Conservation (phyloP, 129 eudicot genomes). For the Centrapalus pauciflorus region DNA sequence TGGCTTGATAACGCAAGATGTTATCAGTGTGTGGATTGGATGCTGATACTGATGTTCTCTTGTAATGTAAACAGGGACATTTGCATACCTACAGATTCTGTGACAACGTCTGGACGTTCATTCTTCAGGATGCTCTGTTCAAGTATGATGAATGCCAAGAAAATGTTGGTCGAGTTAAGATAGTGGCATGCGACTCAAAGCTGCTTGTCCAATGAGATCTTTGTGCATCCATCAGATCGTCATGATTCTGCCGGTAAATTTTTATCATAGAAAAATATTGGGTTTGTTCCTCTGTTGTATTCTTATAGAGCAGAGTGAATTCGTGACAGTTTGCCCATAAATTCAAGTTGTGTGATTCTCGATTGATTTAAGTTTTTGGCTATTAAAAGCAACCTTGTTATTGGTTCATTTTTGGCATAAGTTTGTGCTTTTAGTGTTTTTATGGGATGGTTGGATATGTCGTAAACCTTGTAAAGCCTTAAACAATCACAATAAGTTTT, state of each 20-base stretch:
- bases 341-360: constrained; percentile 11
- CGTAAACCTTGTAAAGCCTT: too few species aligned
- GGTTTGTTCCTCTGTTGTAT: constrained; percentile 28
- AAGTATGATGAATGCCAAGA: constrained; percentile 75
- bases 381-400: background rate
- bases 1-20: background rate
- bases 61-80: constrained; percentile 62
- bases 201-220: constrained; percentile 48
- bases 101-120: constrained; percentile 97
- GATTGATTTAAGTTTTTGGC: background rate
- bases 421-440: too few species aligned
- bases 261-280: constrained; percentile 17
- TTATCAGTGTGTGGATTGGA: background rate
- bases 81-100: constrained; percentile 97
- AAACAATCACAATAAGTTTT: too few species aligned
- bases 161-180: constrained; percentile 71
- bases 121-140: constrained; percentile 68
- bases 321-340: constrained; percentile 7
- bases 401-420: background rate
- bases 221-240: background rate
- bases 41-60: constrained; percentile 17
- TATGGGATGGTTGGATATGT: too few species aligned
- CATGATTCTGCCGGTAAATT: constrained; percentile 19
- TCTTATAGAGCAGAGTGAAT: constrained; percentile 22
- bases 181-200: constrained; percentile 67